Evolutionary conservation across 257 asterid species (phyloP).

Genomic region (Gynochthodes officinalis): DNA sequence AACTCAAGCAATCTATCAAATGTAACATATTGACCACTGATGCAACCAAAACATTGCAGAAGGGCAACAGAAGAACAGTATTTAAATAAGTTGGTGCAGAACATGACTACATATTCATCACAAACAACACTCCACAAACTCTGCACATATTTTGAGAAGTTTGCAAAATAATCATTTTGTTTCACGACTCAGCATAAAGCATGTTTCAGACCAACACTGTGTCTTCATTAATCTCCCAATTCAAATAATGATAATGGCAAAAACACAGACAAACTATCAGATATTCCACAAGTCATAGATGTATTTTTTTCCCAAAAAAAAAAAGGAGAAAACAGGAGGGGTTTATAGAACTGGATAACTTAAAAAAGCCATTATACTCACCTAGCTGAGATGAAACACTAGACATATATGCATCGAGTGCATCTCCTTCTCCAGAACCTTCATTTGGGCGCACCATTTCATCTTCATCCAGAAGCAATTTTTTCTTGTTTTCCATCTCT

Average conservation of each 20-base stretch:
- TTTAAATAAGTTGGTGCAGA: background rate
- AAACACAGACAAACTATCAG: background rate
- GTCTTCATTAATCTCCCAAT: background rate
- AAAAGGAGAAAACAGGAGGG: background rate
- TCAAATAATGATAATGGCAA: background rate
- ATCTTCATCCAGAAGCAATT: slow-evolving; percentile 50
- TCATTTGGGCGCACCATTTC: slow-evolving; percentile 34
- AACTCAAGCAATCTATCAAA: background rate
- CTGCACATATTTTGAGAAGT: background rate
- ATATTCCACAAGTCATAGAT: background rate
- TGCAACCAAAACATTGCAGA: background rate
- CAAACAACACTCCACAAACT: background rate
- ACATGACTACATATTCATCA: background rate
- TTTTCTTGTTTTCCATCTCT: slow-evolving; percentile 65
- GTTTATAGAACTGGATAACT: background rate
- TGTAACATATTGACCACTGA: background rate
- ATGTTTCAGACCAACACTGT: too few relatives aligned
- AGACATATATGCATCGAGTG: slow-evolving; percentile 93
- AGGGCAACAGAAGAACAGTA: background rate
- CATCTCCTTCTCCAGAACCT: slow-evolving; percentile 69
- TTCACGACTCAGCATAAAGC: background rate
- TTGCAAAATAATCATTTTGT: background rate
- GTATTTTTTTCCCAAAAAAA: background rate
- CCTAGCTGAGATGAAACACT: slow-evolving; percentile 92
- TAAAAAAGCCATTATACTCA: slow-evolving; percentile 27